A percentile compares a stretch with the other conserved stretches of the same genome.
Conservation (phyloP, 2,329 filamentous ascomycete genomes). For the Fusarium floridanum region DNA sequence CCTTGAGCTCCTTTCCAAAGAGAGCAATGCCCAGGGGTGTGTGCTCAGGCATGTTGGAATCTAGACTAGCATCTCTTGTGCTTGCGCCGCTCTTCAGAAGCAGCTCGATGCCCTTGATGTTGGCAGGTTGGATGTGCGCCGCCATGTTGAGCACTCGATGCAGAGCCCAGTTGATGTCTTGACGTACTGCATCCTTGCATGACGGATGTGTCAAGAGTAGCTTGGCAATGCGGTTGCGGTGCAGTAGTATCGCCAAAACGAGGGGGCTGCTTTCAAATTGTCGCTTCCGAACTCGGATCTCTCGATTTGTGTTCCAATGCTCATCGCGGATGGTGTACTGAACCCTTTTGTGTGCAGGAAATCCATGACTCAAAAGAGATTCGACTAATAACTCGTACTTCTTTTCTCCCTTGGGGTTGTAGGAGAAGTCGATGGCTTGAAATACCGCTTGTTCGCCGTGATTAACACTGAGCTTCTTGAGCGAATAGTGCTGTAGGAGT, state of each 20-base stretch:
- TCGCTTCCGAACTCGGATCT: not conserved
- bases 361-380: not conserved
- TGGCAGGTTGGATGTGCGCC: not conserved
- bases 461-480: not conserved
- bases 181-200: not conserved
- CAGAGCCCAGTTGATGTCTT: not conserved
- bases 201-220: not conserved
- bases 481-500: not conserved
- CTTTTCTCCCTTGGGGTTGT: not conserved
- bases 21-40: not conserved
- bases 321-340: slow-evolving; percentile 5
- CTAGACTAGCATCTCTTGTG: not conserved
- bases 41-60: not conserved
- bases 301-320: not conserved
- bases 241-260: not conserved
- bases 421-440: not conserved
- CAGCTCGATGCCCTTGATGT: not conserved
- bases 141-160: not conserved
- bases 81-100: not conserved
- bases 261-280: not conserved
- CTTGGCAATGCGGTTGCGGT: not conserved
- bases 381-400: not conserved
- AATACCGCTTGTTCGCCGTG: not conserved
- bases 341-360: not conserved
- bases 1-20: not conserved